A percentile compares a stretch with the other conserved stretches of the same genome.
Evolutionary conservation across 805 yeast genomes (phyloP).

Genomic region (Wickerhamomyces strasburgensis): DNA sequence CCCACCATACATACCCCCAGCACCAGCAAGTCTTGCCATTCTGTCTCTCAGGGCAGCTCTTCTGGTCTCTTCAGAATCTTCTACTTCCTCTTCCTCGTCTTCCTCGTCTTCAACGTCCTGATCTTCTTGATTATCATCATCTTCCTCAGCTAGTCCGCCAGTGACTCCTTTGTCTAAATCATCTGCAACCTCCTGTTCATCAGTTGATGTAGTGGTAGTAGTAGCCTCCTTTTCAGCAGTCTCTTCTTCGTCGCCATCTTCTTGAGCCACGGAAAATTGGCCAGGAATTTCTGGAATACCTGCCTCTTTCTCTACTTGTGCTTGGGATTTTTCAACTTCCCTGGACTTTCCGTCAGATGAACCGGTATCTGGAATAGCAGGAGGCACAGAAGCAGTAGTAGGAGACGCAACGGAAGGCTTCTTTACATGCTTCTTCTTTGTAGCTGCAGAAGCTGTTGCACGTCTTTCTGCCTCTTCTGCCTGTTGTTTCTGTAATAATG

Average conservation of each 20-base stretch:
- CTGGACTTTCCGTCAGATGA: too few relatives aligned
- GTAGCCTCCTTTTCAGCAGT: neutral
- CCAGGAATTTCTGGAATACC: too few relatives aligned
- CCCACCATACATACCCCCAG: conserved; percentile 47
- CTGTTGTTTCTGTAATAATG: conserved; percentile 75
- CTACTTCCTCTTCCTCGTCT: conserved; percentile 51
- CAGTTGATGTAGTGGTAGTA: too few relatives aligned
- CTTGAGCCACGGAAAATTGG: too few relatives aligned
- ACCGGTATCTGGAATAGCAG: conserved; percentile 1
- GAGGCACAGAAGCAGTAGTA: conserved; percentile 1
- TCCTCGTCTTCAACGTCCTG: conserved; percentile 35
- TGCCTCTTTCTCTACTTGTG: neutral
- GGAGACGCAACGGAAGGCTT: conserved; percentile 28
- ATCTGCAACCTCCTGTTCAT: conserved; percentile 19
- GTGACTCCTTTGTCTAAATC: conserved; percentile 26
- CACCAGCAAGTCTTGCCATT: conserved; percentile 94
- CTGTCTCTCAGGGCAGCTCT: conserved; percentile 79
- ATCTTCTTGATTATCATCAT: conserved; percentile 28
- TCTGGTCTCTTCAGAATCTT: conserved; percentile 71
- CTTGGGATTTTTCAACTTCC: conserved; percentile 3
- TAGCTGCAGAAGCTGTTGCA: conserved; percentile 51
- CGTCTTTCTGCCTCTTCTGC: conserved; percentile 73
- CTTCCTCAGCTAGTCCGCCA: too few relatives aligned
- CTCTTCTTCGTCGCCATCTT: conserved; percentile 7
- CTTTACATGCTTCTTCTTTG: conserved; percentile 47